Evolutionary conservation across 2,329 filamentous ascomycete genomes (phyloP).

Genomic region (Alternaria gansuensis): DNA sequence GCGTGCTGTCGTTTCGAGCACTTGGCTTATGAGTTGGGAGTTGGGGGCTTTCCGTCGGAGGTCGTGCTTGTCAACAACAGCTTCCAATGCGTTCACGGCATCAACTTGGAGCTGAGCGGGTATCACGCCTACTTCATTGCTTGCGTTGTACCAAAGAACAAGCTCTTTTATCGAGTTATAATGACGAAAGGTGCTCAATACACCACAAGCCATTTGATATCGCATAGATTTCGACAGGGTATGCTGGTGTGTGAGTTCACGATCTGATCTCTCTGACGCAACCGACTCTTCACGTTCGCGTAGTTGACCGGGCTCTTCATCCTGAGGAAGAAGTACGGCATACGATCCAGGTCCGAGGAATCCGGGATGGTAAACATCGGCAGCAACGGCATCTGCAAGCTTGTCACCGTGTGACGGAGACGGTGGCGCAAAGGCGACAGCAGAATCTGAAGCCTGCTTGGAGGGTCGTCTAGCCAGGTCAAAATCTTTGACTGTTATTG

Average conservation of each 20-base stretch:
- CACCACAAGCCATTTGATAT: constrained; percentile 41
- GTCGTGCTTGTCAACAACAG: constrained; percentile 46
- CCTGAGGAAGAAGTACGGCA: constrained; percentile 41
- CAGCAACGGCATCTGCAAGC: constrained; percentile 47
- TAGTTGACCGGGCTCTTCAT: constrained; percentile 32
- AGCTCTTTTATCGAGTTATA: constrained; percentile 39
- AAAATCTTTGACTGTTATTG: neutral
- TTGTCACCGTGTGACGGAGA: constrained; percentile 33
- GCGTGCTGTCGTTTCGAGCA: constrained; percentile 41
- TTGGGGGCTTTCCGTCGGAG: constrained; percentile 36
- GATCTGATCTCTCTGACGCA: constrained; percentile 39
- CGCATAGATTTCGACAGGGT: constrained; percentile 44
- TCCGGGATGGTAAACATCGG: constrained; percentile 44
- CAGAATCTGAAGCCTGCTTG: constrained; percentile 19
- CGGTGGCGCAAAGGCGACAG: constrained; percentile 18
- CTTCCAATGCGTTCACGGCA: constrained; percentile 42
- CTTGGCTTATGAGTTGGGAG: constrained; percentile 35
- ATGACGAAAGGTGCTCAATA: constrained; percentile 41
- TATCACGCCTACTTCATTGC: constrained; percentile 48
- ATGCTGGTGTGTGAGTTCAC: constrained; percentile 43
- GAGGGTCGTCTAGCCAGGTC: constrained; percentile 31
- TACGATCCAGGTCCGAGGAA: constrained; percentile 50
- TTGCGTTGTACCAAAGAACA: constrained; percentile 35
- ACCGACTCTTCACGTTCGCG: constrained; percentile 36
- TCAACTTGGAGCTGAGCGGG: constrained; percentile 50